A percentile compares a stretch with the other conserved stretches of the same genome.
Conservation (phyloP, 768 basidiomycete species). For the Mycena alexandri region DNA sequence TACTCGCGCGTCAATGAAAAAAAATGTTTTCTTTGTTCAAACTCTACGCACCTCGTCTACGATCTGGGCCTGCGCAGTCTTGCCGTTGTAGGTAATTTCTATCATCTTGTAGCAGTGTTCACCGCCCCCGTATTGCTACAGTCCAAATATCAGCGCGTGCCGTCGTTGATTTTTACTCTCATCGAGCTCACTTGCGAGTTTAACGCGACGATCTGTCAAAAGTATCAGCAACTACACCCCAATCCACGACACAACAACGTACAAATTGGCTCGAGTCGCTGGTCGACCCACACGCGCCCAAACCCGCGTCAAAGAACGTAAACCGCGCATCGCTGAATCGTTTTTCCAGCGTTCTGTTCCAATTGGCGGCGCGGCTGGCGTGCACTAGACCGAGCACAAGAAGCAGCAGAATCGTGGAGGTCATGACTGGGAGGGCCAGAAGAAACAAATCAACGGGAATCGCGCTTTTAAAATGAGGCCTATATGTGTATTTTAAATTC, state of each 20-base stretch:
- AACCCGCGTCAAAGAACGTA: constrained; percentile 47
- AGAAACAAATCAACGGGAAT: background rate
- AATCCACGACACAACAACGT: constrained; percentile 31
- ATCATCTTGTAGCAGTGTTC: constrained; percentile 65
- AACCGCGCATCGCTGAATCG: constrained; percentile 46
- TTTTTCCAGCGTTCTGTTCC: constrained; percentile 40
- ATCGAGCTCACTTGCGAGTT: constrained; percentile 43
- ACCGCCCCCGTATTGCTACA: constrained; percentile 19
- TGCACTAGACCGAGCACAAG: background rate
- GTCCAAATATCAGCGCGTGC: background rate
- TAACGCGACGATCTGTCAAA: constrained; percentile 56
- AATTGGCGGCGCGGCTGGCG: too few species aligned
- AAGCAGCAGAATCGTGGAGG: constrained; percentile 10
- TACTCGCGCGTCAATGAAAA: constrained; percentile 32
- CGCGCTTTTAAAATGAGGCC: background rate
- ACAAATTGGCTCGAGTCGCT: constrained; percentile 59
- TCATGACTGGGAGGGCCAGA: constrained; percentile 3
- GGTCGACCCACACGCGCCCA: constrained; percentile 64
- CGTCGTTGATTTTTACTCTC: background rate
- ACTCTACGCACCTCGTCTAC: constrained; percentile 61
- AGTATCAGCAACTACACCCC: constrained; percentile 13
- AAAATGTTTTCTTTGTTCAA: background rate
- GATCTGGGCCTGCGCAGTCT: constrained; percentile 63
- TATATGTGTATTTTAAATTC: background rate
- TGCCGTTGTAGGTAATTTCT: constrained; percentile 63